phyloP scores from a whole-genome alignment of 202 grass and related monocot species.

The Tripidium arundinaceum region DNA sequence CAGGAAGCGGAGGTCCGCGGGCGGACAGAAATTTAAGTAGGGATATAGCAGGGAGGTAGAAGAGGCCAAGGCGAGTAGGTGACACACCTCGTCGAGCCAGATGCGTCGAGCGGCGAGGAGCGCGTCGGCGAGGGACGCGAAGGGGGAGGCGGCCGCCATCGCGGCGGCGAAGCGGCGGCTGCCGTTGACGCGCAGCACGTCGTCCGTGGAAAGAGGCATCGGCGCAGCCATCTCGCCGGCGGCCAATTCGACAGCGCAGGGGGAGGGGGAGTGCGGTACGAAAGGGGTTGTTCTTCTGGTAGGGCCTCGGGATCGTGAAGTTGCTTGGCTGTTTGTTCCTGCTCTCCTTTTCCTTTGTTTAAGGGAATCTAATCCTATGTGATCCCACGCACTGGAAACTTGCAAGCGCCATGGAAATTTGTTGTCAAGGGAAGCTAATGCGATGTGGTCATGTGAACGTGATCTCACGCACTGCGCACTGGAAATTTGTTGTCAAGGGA shows the following conservation, averaged over 20 bases:
- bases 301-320: too few species aligned
- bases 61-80: neutral
- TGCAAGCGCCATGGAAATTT: too few species aligned
- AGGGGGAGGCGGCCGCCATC: constrained; percentile 62
- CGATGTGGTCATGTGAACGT: too few species aligned
- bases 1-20: neutral
- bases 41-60: neutral
- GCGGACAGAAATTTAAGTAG: neutral
- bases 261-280: too few species aligned
- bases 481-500: too few species aligned
- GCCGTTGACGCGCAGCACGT: constrained; percentile 50
- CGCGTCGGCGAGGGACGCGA: constrained; percentile 60
- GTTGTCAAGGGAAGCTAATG: too few species aligned
- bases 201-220: constrained; percentile 35
- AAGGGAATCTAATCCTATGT: neutral
- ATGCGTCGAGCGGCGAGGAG: constrained; percentile 62
- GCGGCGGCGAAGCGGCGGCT: constrained; percentile 70
- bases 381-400: neutral
- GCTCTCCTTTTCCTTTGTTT: neutral
- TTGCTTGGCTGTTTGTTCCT: neutral
- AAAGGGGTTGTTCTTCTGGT: too few species aligned
- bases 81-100: constrained; percentile 79
- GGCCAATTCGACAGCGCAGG: neutral
- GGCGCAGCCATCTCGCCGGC: constrained; percentile 26
- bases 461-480: too few species aligned